phyloP scores from a whole-genome alignment of 2,329 filamentous ascomycete species.

The Cordyceps tenuipes region DNA sequence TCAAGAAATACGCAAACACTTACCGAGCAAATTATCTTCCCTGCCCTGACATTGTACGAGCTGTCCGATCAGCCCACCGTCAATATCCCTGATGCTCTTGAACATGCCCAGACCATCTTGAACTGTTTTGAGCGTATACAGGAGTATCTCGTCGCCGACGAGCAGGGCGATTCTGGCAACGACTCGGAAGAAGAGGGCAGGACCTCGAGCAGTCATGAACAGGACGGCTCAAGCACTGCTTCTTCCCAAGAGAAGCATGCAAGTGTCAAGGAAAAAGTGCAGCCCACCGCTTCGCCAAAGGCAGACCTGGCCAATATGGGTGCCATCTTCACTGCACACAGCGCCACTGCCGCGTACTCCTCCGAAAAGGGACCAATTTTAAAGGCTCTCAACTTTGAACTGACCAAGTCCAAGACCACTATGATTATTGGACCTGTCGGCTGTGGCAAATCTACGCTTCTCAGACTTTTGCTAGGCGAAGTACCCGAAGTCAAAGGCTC shows the following conservation, averaged over 20 bases:
- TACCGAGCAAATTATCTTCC: slow-evolving; percentile 17
- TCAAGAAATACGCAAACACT: slow-evolving; percentile 12
- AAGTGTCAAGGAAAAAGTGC: background rate
- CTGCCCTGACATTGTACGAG: slow-evolving; percentile 16
- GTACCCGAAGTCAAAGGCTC: slow-evolving; percentile 14
- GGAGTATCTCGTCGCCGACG: slow-evolving; percentile 15
- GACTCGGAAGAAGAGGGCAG: background rate
- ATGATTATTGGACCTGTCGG: slow-evolving; percentile 19
- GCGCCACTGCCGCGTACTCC: slow-evolving; percentile 12
- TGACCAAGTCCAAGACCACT: slow-evolving; percentile 14
- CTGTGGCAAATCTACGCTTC: slow-evolving; percentile 18
- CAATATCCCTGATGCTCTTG: slow-evolving; percentile 15
- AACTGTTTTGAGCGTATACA: slow-evolving; percentile 18
- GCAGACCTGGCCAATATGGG: background rate
- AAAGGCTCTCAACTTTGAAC: slow-evolving; percentile 12
- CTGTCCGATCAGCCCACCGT: slow-evolving; percentile 17
- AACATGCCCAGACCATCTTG: slow-evolving; percentile 17
- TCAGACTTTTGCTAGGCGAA: slow-evolving; percentile 18
- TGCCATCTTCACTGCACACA: background rate
- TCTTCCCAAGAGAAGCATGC: background rate
- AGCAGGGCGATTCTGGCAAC: slow-evolving; percentile 10
- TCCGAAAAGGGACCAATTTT: slow-evolving; percentile 5
- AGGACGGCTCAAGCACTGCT: background rate
- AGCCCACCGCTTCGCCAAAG: background rate
- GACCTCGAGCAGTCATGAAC: background rate